A percentile compares a stretch with the other conserved stretches of the same genome.
Conservation (phyloP, 352 stramenopile genomes). For the Pythium biforme region DNA sequence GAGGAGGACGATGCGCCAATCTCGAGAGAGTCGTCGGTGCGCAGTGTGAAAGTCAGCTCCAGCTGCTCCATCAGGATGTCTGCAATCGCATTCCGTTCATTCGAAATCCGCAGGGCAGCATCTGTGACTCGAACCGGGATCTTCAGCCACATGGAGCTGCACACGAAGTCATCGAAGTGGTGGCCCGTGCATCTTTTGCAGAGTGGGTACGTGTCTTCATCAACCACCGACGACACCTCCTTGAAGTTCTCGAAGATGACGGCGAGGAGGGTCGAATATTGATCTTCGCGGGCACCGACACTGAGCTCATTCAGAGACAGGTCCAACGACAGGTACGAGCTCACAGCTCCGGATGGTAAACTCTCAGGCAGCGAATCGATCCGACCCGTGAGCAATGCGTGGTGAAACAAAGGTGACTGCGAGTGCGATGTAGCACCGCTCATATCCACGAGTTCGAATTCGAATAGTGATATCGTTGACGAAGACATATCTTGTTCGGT, state of each 20-base stretch:
- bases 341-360: constrained; percentile 53
- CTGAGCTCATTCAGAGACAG: constrained; percentile 80
- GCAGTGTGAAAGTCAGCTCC: constrained; percentile 70
- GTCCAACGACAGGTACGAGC: constrained; percentile 65
- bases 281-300: constrained; percentile 50
- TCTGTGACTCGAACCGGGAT: constrained; percentile 78
- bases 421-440: constrained; percentile 63
- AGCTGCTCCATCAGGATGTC: constrained; percentile 84
- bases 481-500: constrained; percentile 55
- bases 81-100: constrained; percentile 47
- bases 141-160: constrained; percentile 76
- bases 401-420: constrained; percentile 66
- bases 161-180: constrained; percentile 60
- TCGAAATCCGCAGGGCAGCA: constrained; percentile 70
- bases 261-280: constrained; percentile 74
- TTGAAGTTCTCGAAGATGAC: constrained; percentile 89
- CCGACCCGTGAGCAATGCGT: constrained; percentile 69
- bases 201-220: constrained; percentile 78
- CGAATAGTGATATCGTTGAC: constrained; percentile 63
- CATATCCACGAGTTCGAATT: constrained; percentile 85
- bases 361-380: constrained; percentile 78
- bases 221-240: constrained; percentile 67
- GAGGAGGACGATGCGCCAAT: constrained; percentile 57
- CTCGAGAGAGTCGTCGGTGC: constrained; percentile 82
- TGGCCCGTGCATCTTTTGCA: constrained; percentile 63